These are phyloP conservation scores for Guillardia theta DNA, from an alignment of 78 protist species.

Conservation along the genomic window DNA sequence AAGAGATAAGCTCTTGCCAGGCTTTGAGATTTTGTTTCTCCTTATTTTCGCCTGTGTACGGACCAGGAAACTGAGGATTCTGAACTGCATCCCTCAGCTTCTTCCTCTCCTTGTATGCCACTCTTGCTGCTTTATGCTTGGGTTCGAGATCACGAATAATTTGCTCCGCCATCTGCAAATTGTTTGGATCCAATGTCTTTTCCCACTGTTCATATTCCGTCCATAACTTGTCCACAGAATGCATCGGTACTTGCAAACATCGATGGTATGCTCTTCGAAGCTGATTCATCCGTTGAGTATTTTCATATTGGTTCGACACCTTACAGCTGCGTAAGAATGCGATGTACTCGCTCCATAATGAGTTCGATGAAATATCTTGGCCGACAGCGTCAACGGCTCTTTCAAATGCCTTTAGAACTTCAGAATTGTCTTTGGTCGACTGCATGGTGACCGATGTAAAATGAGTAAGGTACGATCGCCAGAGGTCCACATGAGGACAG, in stretches of 20 bases:
- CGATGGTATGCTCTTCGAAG: background rate
- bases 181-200: background rate
- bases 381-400: background rate
- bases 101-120: background rate
- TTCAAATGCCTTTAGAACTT: background rate
- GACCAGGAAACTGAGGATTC: background rate
- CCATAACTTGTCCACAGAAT: background rate
- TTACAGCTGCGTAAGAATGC: background rate
- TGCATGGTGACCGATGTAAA: background rate
- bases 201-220: background rate
- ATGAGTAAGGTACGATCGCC: background rate
- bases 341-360: background rate
- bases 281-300: background rate
- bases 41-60: background rate
- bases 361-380: background rate
- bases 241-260: background rate
- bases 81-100: background rate
- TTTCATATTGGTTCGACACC: background rate
- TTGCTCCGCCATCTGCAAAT: background rate
- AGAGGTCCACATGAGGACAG: background rate
- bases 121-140: slow-evolving; percentile 1
- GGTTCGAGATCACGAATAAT: background rate
- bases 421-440: background rate
- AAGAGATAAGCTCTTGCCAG: background rate
- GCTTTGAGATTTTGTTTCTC: background rate